Percentiles rank a stretch among this genome's conserved stretches.
Conservation (phyloP, 768 basidiomycete genomes). For the Kwoniella mangroviensis region DNA sequence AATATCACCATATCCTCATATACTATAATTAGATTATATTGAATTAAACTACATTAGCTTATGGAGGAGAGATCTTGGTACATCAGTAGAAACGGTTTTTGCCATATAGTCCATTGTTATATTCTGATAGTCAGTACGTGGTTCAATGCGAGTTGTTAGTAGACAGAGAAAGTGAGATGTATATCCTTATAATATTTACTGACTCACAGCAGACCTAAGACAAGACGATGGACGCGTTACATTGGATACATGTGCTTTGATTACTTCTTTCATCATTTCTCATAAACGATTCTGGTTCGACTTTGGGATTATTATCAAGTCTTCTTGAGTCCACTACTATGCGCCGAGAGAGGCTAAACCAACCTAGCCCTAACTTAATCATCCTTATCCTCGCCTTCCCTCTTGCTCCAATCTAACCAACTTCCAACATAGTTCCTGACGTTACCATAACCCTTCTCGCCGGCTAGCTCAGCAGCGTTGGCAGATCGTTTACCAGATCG, state of each 20-base stretch:
- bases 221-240: too few relatives aligned
- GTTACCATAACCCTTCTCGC: slow-evolving; percentile 77
- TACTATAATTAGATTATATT: not conserved
- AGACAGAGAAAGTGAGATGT: not conserved
- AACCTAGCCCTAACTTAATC: slow-evolving; percentile 6
- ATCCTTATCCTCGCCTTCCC: slow-evolving; percentile 54
- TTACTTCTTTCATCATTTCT: too few relatives aligned
- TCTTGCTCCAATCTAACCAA: slow-evolving; percentile 81
- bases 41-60: not conserved
- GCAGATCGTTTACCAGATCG: slow-evolving; percentile 82
- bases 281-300: too few relatives aligned
- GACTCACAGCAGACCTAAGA: not conserved
- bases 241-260: not conserved
- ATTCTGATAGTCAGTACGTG: too few relatives aligned
- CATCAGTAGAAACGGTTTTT: too few relatives aligned
- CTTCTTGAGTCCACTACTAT: too few relatives aligned
- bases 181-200: slow-evolving; percentile 8
- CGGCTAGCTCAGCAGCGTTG: slow-evolving; percentile 79
- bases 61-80: too few relatives aligned
- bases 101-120: too few relatives aligned
- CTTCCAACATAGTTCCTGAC: slow-evolving; percentile 79
- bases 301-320: too few relatives aligned
- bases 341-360: too few relatives aligned
- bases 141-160: not conserved
- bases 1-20: not conserved